Conservation (phyloP, 768 basidiomycete species). For the Sarcodon aspratus region DNA sequence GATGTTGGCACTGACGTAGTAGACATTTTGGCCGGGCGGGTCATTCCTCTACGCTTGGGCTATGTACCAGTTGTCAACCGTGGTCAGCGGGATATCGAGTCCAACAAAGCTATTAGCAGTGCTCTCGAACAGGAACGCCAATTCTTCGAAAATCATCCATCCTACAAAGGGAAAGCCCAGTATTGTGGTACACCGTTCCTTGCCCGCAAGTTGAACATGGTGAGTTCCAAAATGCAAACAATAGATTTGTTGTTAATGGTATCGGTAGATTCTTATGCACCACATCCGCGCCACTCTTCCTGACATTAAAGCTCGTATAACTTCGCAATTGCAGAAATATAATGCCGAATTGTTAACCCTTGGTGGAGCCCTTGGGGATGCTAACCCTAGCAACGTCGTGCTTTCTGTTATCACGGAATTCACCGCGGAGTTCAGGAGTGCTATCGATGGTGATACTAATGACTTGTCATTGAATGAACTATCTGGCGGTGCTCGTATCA, state of each 20-base stretch:
- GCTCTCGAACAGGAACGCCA: conserved; percentile 86
- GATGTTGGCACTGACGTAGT: conserved; percentile 97
- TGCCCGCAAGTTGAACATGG: conserved; percentile 90
- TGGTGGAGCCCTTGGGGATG: conserved; percentile 81
- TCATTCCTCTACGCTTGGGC: conserved; percentile 91
- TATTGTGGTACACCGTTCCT: conserved; percentile 98
- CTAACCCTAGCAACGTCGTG: conserved; percentile 82
- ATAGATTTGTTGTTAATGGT: background rate
- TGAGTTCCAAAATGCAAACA: conserved; percentile 20
- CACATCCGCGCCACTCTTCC: conserved; percentile 97
- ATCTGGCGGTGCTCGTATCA: conserved; percentile 97
- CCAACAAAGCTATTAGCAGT: conserved; percentile 67
- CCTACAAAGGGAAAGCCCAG: conserved; percentile 88
- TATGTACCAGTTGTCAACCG: conserved; percentile 99
- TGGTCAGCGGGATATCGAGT: conserved; percentile 94
- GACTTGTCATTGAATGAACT: conserved; percentile 93
- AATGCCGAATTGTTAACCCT: conserved; percentile 73
- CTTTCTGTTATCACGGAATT: conserved; percentile 98
- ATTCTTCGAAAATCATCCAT: conserved; percentile 91
- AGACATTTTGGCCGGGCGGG: conserved; percentile 93
- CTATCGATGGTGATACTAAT: conserved; percentile 96
- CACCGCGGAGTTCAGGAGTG: conserved; percentile 90
- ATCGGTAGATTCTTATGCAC: conserved; percentile 89
- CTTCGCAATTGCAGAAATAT: conserved; percentile 83
- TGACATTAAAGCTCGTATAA: conserved; percentile 94